phyloP scores from a whole-genome alignment of 495 filamentous ascomycete genomes.

The Daldinia bambusicola region DNA sequence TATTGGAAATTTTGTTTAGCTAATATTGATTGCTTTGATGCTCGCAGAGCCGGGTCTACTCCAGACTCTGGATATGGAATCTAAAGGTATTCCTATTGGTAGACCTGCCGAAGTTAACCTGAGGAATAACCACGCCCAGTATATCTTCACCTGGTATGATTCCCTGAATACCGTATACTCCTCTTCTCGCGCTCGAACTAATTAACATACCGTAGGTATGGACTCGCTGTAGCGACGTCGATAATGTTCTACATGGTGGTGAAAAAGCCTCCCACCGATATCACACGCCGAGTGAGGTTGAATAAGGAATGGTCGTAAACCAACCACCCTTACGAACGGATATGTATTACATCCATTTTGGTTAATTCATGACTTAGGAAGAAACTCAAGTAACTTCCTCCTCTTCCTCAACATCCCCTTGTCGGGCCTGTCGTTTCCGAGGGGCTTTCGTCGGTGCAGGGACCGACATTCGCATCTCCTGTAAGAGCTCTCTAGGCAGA shows the following conservation, averaged over 20 bases:
- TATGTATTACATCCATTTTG: constrained; percentile 9
- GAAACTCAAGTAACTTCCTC: constrained; percentile 50
- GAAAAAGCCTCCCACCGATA: constrained; percentile 80
- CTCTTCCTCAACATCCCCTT: constrained; percentile 49
- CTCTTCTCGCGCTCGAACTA: constrained; percentile 18
- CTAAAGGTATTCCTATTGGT: constrained; percentile 92
- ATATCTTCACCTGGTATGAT: constrained; percentile 95
- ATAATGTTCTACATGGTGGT: constrained; percentile 97
- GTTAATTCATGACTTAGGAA: neutral
- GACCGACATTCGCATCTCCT: constrained; percentile 79
- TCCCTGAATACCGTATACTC: neutral
- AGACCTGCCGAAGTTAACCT: constrained; percentile 90
- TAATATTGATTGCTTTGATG: constrained; percentile 22
- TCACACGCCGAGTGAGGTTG: constrained; percentile 77
- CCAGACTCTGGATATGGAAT: constrained; percentile 72
- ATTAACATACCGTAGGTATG: constrained; percentile 71
- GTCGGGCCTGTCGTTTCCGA: constrained; percentile 46
- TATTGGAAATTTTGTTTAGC: constrained; percentile 19
- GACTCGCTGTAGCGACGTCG: constrained; percentile 83
- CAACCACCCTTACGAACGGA: constrained; percentile 15
- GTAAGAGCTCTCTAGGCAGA: constrained; percentile 83
- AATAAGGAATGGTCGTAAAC: constrained; percentile 78
- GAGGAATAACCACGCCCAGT: constrained; percentile 95
- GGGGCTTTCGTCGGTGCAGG: constrained; percentile 49
- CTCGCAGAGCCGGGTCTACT: constrained; percentile 78